Base-by-base conservation (phyloP, 768 basidiomycete species). In the Lactifluus pinguis region DNA sequence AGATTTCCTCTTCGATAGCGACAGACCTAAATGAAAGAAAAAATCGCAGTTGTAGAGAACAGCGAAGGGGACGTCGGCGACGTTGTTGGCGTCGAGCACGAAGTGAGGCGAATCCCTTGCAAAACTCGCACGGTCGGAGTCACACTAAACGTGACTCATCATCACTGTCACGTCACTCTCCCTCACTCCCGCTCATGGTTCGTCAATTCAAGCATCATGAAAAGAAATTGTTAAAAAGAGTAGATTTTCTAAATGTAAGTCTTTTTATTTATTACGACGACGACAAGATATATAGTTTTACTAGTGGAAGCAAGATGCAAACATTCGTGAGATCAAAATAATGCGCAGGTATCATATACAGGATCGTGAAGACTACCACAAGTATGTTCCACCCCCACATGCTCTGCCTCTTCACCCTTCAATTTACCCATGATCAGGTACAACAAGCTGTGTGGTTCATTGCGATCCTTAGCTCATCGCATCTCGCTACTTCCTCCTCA, bases 221-320 rank as follows among this genome's bases (percentile, higher is more conserved):
- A 73, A 86, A 94, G 72, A 95, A 88, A 69, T 81, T 97, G 38
- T 82, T 95, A 72, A 94, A 91, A 72, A 94, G 97, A 76, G 95
- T 98, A 68, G 97, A 98, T 75, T 97, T 99, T 73, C 80, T 98
- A 62, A 91, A 89, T 70, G 94, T 92, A 70, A 60, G 59, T 25
- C 2, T 25, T 25, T 25, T 25, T 2, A 25, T n/a, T n/a, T n/a
- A n/a, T n/a, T n/a, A 25, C 25, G 25, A 25, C 25, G 25, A 25
- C 25, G 25, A 25, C 25, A 25, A 25, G 25, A 25, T 25, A 25
- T 25, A 25, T 25, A 25, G 2, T 25, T 25, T 41, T 34, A 41
- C 15, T 72, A 95, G 92, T 98, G 95, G 95, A 98, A 93, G 75
- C 87, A 93, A 75, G 95, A 98, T 83, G 85, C 87, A 14, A 87